Conservation (phyloP, 148 eudicot genomes). For the Vaccinium macrocarpon region DNA sequence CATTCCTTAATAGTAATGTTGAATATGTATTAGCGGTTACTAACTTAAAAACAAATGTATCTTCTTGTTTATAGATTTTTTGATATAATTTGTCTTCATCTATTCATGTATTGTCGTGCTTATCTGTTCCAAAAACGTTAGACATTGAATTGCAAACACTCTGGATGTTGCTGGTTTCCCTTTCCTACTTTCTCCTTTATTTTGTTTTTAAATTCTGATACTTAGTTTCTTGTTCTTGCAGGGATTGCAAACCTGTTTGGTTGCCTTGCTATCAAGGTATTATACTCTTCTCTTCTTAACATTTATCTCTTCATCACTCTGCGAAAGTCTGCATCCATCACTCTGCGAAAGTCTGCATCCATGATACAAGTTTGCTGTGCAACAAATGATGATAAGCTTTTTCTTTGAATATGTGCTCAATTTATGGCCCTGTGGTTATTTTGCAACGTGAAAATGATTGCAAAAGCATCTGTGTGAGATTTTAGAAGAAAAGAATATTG, state of each 20-base stretch:
- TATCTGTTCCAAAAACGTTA: neutral
- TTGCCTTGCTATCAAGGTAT: slow-evolving; percentile 72
- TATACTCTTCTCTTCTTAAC: neutral
- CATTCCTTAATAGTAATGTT: neutral
- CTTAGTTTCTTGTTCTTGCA: slow-evolving; percentile 28
- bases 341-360: neutral
- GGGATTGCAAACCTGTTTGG: slow-evolving; percentile 77
- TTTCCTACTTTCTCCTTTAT: neutral
- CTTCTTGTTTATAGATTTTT: neutral
- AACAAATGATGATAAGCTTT: neutral
- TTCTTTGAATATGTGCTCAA: slow-evolving; percentile 2
- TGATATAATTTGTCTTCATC: neutral
- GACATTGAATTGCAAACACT: neutral
- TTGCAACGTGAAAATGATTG: neutral
- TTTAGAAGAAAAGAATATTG: neutral
- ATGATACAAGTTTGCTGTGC: neutral
- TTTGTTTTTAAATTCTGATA: neutral
- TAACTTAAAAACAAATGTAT: neutral
- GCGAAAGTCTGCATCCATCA: neutral
- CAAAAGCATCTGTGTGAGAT: neutral
- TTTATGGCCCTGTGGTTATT: neutral
- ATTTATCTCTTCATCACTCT: neutral
- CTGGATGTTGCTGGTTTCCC: neutral
- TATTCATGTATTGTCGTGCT: neutral
- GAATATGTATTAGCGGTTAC: neutral